Conservation (phyloP, 352 stramenopile genomes). For the Pythium brassicae region DNA sequence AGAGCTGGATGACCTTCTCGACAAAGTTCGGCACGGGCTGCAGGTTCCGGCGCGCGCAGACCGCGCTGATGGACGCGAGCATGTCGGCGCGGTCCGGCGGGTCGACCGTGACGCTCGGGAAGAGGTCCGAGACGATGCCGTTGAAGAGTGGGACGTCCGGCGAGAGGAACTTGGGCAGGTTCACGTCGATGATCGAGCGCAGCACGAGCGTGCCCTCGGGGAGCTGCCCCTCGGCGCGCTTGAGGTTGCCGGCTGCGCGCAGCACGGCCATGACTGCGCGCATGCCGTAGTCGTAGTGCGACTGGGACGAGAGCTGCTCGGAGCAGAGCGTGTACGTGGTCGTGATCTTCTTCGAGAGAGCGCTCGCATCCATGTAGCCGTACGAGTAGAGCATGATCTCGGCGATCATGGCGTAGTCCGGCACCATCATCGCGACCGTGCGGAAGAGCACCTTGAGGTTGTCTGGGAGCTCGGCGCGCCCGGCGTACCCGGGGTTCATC, state of each 20-base stretch:
- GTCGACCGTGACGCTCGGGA: conserved; percentile 87
- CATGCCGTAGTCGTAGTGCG: conserved; percentile 96
- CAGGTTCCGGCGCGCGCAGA: conserved; percentile 81
- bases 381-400: conserved; percentile 95
- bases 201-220: conserved; percentile 89
- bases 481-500: conserved; percentile 91
- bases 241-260: conserved; percentile 90
- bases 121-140: conserved; percentile 92
- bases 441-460: conserved; percentile 93
- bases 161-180: conserved; percentile 92
- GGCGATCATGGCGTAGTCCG: conserved; percentile 92
- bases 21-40: conserved; percentile 88
- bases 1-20: conserved; percentile 94
- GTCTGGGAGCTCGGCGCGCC: conserved; percentile 86
- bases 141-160: conserved; percentile 93
- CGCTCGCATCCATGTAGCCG: conserved; percentile 88
- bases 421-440: conserved; percentile 93
- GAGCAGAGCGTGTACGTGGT: conserved; percentile 93
- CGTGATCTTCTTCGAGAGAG: conserved; percentile 93
- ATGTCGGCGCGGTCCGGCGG: conserved; percentile 86
- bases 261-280: conserved; percentile 93
- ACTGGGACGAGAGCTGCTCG: conserved; percentile 92
- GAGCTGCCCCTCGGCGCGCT: conserved; percentile 71
- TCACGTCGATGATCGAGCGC: conserved; percentile 93
- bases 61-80: conserved; percentile 69